These are phyloP conservation scores for Fusarium sp. DNA, from an alignment of 2,329 filamentous ascomycete genomes.

Conservation along the genomic window DNA sequence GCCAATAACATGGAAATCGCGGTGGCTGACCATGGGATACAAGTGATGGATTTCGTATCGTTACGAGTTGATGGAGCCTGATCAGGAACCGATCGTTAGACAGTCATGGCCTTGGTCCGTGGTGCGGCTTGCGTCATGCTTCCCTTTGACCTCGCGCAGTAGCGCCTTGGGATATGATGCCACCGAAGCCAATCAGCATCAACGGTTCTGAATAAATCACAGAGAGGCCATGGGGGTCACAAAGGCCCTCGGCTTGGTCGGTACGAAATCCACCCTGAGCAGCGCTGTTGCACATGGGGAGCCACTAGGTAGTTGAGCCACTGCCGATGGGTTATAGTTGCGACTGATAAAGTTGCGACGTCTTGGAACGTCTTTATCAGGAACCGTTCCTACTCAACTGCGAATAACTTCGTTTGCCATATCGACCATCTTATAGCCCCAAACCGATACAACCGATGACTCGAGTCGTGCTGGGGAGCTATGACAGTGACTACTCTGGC, in stretches of 20 bases:
- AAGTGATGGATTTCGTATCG: slow-evolving; percentile 20
- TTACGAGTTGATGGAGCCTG: slow-evolving; percentile 13
- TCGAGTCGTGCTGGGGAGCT: slow-evolving; percentile 9
- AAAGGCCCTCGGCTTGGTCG: slow-evolving; percentile 22
- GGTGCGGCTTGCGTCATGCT: slow-evolving; percentile 22
- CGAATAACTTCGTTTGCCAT: slow-evolving; percentile 1
- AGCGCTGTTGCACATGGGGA: slow-evolving; percentile 21
- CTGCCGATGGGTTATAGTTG: slow-evolving; percentile 15
- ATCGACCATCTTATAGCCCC: not conserved
- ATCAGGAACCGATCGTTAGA: slow-evolving; percentile 21
- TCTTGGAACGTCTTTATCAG: not conserved
- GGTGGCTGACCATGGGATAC: slow-evolving; percentile 17
- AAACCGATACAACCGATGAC: not conserved
- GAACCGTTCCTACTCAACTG: slow-evolving; percentile 1
- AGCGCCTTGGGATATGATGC: slow-evolving; percentile 15
- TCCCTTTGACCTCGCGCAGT: slow-evolving; percentile 21
- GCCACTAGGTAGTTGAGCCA: slow-evolving; percentile 22
- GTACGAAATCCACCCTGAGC: slow-evolving; percentile 24
- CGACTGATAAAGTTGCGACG: slow-evolving; percentile 1
- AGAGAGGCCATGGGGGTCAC: not conserved
- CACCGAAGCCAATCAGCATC: slow-evolving; percentile 16
- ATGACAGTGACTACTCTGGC: not conserved
- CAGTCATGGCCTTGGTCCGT: slow-evolving; percentile 15
- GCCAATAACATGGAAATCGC: slow-evolving; percentile 14
- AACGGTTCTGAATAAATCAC: not conserved